Evolutionary conservation across 2,329 filamentous ascomycete genomes (phyloP), one percentile per base, ranked within the genome.

Genomic region (Delphinella strobiligena): DNA sequence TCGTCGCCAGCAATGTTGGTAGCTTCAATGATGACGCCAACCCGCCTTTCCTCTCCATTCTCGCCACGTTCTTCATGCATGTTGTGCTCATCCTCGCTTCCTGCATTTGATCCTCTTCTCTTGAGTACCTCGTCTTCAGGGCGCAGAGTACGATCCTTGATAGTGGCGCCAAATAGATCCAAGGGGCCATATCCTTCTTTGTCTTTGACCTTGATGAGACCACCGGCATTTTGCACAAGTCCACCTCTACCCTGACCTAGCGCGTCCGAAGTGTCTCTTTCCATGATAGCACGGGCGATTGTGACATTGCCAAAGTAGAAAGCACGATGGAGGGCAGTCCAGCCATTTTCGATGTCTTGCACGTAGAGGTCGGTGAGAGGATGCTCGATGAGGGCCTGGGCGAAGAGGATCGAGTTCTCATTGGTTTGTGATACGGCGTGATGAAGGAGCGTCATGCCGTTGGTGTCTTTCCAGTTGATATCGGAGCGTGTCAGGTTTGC

Each of bases 181-280:
- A 96, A 89, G 0, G 91, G 89, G 49, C 87, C 93, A 54, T 93
- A 87, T 8, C 89, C 89, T 61, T 96, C 91, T 43, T 83, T 78
- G 54, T 98, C 91, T 59, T 96, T 98, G 37, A 91, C 85, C 64
- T 93, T 95, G 53, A 95, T 88, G 31, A 96, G 64, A 19, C 80
- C 80, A 8, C 80, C 79, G 22, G 79, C 74, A 51, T 76, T 76
- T 48, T 75, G 69, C 15, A 71, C 63, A 14, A 74, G 67, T 11
- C 69, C 72, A 17, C 70, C 71, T 14, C 71, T 66, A 5, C 75
- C 74, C 46, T 79, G 78, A 31, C 77, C 69, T 4, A 71, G 68
- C 18, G 71, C 71, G 51, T 87, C 77, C 29, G 71, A 73, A 16
- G 78, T 69, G 56, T 95, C 89, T 49, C 81, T 80, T 37, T 81